A percentile compares a stretch with the other conserved stretches of the same genome.
Evolutionary conservation across 257 asterid genomes (phyloP).

Genomic region (Avicennia marina): DNA sequence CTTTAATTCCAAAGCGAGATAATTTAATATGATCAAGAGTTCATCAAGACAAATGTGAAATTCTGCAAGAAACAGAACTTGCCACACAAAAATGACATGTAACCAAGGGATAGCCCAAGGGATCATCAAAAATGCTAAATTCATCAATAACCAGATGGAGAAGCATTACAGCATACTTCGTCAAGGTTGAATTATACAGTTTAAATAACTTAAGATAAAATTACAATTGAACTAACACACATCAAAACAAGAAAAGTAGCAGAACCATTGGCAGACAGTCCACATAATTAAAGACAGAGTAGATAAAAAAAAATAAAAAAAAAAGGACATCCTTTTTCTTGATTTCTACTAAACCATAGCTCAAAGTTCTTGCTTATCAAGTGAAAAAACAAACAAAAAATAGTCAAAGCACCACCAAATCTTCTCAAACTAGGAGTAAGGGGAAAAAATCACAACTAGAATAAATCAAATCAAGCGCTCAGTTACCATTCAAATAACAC

Average conservation of each 20-base stretch:
- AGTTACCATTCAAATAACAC: background rate
- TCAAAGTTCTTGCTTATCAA: no score
- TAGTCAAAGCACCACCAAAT: background rate
- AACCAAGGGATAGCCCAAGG: no score
- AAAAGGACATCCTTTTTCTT: background rate
- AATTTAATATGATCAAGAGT: background rate
- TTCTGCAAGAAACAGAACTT: no score
- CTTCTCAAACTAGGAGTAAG: background rate
- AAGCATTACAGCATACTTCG: no score
- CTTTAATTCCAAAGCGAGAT: no score
- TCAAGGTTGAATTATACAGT: background rate
- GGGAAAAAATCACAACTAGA: background rate
- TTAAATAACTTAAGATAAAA: no score
- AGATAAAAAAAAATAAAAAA: background rate
- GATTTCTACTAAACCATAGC: constrained; percentile 1
- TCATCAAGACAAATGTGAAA: no score
- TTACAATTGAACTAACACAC: no score
- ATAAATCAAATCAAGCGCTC: background rate
- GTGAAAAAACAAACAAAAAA: background rate
- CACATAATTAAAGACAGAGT: background rate
- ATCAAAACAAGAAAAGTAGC: background rate
- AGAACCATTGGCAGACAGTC: background rate
- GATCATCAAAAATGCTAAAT: no score
- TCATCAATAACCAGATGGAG: no score
- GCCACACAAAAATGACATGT: no score